Base-by-base conservation (phyloP, 1,139 yeast genomes). In the Zygotorulaspora mrakii region DNA sequence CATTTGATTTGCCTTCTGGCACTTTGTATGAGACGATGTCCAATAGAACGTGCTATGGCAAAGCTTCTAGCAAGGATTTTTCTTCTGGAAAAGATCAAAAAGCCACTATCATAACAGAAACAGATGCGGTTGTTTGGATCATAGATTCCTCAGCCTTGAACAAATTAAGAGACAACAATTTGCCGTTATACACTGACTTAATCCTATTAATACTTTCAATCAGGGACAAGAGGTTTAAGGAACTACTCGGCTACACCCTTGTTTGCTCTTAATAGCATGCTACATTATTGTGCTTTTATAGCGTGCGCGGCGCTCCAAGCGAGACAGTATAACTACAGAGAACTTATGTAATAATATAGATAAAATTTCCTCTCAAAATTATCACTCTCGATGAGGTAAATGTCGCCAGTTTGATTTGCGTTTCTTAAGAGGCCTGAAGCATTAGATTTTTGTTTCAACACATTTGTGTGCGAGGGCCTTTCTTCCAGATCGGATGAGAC, bases 11-110 rank as follows among this genome's bases (percentile, higher is more conserved):
- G 52, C 70, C 73, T 50, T 73, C 73, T 50, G 74, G 84, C 3
- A 76, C 74, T 31, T 71, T 89, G 25, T 76, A 74, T 42, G 91
- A 91, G 46, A 81, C 87, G 12, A 76, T 89, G 42, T 73, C 91
- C 23, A 94, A 96, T n/a, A 78, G 88, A 48, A 88, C 96, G 0
- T 81, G 94, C 3, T 85, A 88, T 62, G 98, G 98, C 52, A 70
- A 47, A 42, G 60, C 60, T 23, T 50, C 56, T 9, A 53, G 53
- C 17, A 45, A 40, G 31, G 50, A 44, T 3, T 36, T 37, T 13
- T 43, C 48, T 13, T 53, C 50, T 14, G 43, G 49, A 17, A 47
- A 45, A 7, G 52, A 43, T 11, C 46, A 49, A 9, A 42, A 47
- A 5, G 48, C 64, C 25, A 50, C 52, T 3, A 61, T 65, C 20